Base-by-base conservation (phyloP, 202 grass and related monocot genomes). In the Miscanthus sacchariflorus region DNA sequence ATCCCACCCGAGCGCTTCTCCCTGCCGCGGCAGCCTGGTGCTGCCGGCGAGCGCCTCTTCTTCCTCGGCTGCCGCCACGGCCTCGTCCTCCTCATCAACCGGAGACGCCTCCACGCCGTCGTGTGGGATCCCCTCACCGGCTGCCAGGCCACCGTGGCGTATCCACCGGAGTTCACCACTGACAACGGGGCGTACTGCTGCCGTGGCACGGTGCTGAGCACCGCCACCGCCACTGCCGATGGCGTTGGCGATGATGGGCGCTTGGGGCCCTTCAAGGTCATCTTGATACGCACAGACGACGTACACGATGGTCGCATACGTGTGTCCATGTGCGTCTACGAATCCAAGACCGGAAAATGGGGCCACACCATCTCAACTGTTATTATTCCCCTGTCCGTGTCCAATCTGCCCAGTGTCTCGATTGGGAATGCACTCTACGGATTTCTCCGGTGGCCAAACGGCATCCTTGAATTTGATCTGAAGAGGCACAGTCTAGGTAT, bases 51-150 rank as follows among this genome's bases (percentile, higher is more conserved):
- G 1, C 74, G 74, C 25, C 74, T 76, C 8, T 76, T 76, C 75
- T 23, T 77, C 75, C 75, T 58, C 49, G 56, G 77, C 36, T 79
- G 54, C 77, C 77, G 77, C 56, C 56, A 79, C 13, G 77, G 77
- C 56, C 77, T 65, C 12, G 77, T n/a, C 3, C 77, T 79, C 21
- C 77, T 79, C 36, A 61, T 79, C 56, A 24, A 79, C 56, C 56
- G 35, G 12, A 64, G 21, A 8, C 36, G 36, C 36, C 77, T 61
- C 12, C 0, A 79, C 6, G 36, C 50, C 36, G 13, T 39, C 12
- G 77, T 79, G 12, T 65, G 77, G 56, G 56, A 79, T 0, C 77
- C 77, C 36, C 1, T 27, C 56, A 17, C 77, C 12, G 58, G 36
- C 6, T 12, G 21, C 77, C 36, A 5, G 36, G 35, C 6, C 56